Evolutionary conservation across 129 eudicot genomes (phyloP), one percentile per base, ranked within the genome.

Genomic region (Arctium minus): DNA sequence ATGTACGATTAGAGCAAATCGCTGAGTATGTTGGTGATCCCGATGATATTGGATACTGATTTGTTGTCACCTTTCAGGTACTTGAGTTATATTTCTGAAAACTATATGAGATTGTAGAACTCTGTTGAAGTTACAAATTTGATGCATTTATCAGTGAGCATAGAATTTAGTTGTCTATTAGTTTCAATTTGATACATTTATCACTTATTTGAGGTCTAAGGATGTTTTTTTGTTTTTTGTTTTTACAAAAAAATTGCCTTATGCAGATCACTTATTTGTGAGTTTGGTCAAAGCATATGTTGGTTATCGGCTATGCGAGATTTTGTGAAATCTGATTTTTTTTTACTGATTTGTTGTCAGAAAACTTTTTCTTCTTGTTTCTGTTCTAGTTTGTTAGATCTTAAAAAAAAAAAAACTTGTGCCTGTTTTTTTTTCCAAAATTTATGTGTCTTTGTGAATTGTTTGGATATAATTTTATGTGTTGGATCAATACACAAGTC

Each of bases 21-120:
- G 99, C 99, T 0, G 99, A 96, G 82, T 96, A 90, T 79, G 82
- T 81, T 62, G 99, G 98, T 56, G 99, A 96, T 79, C 97, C 96
- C 8, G 89, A 89, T 83, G 89, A 89, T 83, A 56, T 93, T 79
- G 97, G 94, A 36, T 96, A 94, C 86, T 94, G 87, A 92, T 81
- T 50, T 50, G 12, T 2, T 72, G 48, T 18, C 50, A 9, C 64
- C 11, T 32, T 84, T 40, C 87, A 79, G 86, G 75, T 78, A 78
- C 74, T 84, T 38, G 68, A 62, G 18, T 72, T 33, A 18, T 32
- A 32, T 38, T 38, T 83, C 13, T 6, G 37, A 38, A 77, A 37
- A 22, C 22, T 11, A 37, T 53, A 77, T 71, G 82, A 72, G 68
- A 37, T n/a, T 72, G 75, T 39, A 40, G 36, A 82, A 77, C 78